Conservation (phyloP, 352 stramenopile species). For the Pythium aphanidermatum region DNA sequence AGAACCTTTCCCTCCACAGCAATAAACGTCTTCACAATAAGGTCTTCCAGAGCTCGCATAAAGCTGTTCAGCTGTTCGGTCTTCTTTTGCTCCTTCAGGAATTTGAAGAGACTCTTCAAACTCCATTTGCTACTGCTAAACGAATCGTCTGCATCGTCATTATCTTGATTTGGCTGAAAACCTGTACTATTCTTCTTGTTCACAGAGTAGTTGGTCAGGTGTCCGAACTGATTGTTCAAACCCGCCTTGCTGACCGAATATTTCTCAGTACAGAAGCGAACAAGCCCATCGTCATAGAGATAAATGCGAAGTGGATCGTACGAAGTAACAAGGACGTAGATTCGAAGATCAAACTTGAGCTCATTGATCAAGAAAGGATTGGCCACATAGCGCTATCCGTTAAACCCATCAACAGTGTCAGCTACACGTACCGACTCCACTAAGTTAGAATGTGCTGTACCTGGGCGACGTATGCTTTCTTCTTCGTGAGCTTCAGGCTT, state of each 20-base stretch:
- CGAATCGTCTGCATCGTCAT: constrained; percentile 29
- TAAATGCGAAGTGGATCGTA: constrained; percentile 84
- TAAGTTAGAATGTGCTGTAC: constrained; percentile 6
- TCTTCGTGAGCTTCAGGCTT: constrained; percentile 52
- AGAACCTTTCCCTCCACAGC: constrained; percentile 78
- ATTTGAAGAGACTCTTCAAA: constrained; percentile 50
- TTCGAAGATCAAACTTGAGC: constrained; percentile 89
- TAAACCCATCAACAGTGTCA: too few relatives aligned
- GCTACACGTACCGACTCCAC: too few relatives aligned
- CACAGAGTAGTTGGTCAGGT: constrained; percentile 92
- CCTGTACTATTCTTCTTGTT: constrained; percentile 84
- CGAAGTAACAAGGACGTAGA: constrained; percentile 88
- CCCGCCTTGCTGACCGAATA: constrained; percentile 61
- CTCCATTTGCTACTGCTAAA: constrained; percentile 82
- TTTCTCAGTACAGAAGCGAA: constrained; percentile 83
- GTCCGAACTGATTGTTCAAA: constrained; percentile 75
- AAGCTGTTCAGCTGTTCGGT: constrained; percentile 28
- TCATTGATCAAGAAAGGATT: constrained; percentile 84
- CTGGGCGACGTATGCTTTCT: constrained; percentile 66
- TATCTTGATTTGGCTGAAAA: constrained; percentile 71
- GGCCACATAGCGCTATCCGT: constrained; percentile 68
- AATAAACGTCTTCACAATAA: constrained; percentile 89
- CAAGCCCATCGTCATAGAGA: constrained; percentile 81
- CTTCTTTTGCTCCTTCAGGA: constrained; percentile 33
- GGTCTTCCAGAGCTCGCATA: constrained; percentile 48